Evolutionary conservation across 495 filamentous ascomycete species (phyloP).

Genomic region (Penicillium nucicola): DNA sequence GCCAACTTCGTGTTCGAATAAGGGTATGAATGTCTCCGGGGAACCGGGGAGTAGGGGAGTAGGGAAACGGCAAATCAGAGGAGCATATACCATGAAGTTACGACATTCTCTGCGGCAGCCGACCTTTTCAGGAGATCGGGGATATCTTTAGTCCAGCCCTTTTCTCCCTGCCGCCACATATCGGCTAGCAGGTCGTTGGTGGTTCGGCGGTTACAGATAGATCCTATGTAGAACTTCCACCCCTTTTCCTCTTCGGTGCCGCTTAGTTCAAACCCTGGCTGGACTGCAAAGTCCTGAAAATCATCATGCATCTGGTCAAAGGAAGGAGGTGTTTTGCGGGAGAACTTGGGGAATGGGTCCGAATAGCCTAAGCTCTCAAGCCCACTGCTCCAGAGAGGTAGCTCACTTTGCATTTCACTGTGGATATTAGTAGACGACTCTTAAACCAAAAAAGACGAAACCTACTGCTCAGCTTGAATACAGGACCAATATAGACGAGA

Average conservation of each 20-base stretch:
- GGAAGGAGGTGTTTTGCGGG: constrained; percentile 8
- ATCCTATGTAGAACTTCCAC: constrained; percentile 25
- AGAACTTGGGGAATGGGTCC: constrained; percentile 17
- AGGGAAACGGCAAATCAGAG: background rate
- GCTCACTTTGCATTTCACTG: constrained; percentile 25
- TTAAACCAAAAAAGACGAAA: background rate
- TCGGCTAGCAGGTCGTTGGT: constrained; percentile 24
- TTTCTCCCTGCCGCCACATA: constrained; percentile 23
- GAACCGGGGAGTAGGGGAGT: background rate
- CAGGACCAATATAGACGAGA: constrained; percentile 28
- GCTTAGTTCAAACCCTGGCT: background rate
- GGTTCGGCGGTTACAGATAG: constrained; percentile 26
- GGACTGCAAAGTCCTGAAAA: background rate
- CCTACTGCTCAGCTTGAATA: constrained; percentile 27
- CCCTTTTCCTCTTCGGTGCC: constrained; percentile 21
- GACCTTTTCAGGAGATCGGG: constrained; percentile 10
- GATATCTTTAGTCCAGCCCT: constrained; percentile 18
- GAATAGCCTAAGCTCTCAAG: constrained; percentile 21
- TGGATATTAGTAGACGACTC: background rate
- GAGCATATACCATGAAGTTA: constrained; percentile 15
- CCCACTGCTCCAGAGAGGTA: constrained; percentile 26
- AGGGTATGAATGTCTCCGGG: background rate
- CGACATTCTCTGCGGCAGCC: constrained; percentile 13
- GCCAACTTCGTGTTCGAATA: background rate
- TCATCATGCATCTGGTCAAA: constrained; percentile 15